Evolutionary conservation across 2,329 filamentous ascomycete species (phyloP), one percentile per base, ranked within the genome.

Genomic region (Hypoxylon sp.): DNA sequence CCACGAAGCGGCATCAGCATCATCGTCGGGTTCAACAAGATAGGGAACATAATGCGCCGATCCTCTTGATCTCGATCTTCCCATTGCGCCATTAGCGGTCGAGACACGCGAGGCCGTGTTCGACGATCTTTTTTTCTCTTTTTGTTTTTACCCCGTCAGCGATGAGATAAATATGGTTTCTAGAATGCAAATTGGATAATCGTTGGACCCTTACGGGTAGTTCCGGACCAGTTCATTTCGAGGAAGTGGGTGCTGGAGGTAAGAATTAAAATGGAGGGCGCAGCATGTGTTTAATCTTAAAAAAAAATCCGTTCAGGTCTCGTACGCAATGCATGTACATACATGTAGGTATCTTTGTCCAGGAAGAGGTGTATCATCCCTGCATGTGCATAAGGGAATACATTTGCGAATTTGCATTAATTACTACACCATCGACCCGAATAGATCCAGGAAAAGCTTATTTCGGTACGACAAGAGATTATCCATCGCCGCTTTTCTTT

Each of bases 61-160:
- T 70, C 64, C 27, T 60, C 32, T 39, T 63, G 37, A 64, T 65
- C 64, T 70, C 61, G 67, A 70, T 70, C 62, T 61, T 63, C 46
- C 27, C 58, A 59, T 60, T 41, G 45, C 51, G 51, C 46, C 32
- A 52, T 11, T 46, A 21, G 16, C 25, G 53, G 56, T 58, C 53
- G 54, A 56, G 50, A 43, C 34, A 43, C 32, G 21, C 23, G 21
- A 65, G 54, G 46, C 55, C 62, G 52, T 34, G 16, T 32, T 43
- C 50, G 59, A 65, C 55, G 55, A 65, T 66, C 59, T 50, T 37
- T 45, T 50, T 41, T 59, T 21, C n/a, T 27, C 29, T 50, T 6
- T 47, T 25, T 37, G 23, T 27, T 27, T 34, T 21, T 25, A n/a
- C 29, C 16, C 21, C 25, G 9, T 41, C 51, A 34, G 32, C 37